Conservation (phyloP, 1,284 basidiomycete genomes). For the Puccinia hordei region DNA sequence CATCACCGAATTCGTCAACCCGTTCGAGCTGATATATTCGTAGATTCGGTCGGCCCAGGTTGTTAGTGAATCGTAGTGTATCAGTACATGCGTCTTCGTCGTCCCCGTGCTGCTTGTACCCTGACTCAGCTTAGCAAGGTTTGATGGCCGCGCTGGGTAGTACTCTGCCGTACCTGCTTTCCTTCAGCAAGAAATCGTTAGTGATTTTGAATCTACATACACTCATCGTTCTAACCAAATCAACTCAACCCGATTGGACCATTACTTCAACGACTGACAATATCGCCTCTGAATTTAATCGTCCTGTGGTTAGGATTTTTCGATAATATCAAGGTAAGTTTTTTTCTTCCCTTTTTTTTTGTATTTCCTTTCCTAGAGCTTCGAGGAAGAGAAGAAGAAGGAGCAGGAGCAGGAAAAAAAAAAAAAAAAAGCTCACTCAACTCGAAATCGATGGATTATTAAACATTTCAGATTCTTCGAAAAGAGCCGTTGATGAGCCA, state of each 20-base stretch:
- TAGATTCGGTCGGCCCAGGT: conserved; percentile 33
- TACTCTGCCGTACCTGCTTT: conserved; percentile 31
- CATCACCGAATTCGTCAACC: conserved; percentile 41
- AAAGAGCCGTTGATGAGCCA: not conserved
- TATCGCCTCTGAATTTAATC: conserved; percentile 23
- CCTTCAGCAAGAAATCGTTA: not conserved
- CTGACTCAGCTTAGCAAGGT: not conserved
- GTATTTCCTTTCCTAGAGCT: not conserved
- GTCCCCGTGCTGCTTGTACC: not conserved
- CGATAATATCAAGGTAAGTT: not conserved
- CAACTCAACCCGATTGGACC: conserved; percentile 30
- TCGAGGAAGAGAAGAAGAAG: not conserved
- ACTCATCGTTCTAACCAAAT: not conserved
- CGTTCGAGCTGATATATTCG: conserved; percentile 17
- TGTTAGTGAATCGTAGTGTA: conserved; percentile 19
- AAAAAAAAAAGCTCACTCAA: conserved; percentile 14
- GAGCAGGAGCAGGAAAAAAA: not conserved
- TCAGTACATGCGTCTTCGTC: conserved; percentile 15
- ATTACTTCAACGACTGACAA: conserved; percentile 18
- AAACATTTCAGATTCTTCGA: conserved; percentile 25
- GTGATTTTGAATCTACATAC: not conserved
- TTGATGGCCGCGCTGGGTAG: conserved; percentile 10
- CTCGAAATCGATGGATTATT: conserved; percentile 24
- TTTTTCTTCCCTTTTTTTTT: not conserved
- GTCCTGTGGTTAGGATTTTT: not conserved